A percentile compares a stretch with the other conserved stretches of the same genome.
Conservation (phyloP, 495 filamentous ascomycete genomes). For the Neurospora sp. region DNA sequence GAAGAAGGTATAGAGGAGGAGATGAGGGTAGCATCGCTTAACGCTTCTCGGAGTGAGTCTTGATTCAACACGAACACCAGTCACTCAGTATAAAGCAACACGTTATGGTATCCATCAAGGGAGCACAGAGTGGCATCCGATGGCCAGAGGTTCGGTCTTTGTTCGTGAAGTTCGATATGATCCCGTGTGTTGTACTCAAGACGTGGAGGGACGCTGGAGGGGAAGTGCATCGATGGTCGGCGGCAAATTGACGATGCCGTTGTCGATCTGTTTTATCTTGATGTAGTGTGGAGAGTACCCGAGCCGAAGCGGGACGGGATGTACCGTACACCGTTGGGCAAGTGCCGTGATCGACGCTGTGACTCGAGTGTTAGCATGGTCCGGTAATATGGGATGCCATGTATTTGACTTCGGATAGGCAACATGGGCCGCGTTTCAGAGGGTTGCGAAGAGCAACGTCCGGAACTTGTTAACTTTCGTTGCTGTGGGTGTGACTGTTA, state of each 20-base stretch:
- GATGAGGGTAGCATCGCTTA: not conserved
- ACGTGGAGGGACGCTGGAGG: not conserved
- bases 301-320: not conserved
- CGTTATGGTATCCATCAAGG: not conserved
- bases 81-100: not conserved
- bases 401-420: not conserved
- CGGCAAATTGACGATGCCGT: not conserved
- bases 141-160: not conserved
- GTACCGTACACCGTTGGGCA: not conserved
- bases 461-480: not conserved
- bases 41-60: not conserved
- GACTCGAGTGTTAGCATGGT: not conserved
- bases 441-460: not conserved
- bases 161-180: not conserved
- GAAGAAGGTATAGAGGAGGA: not conserved
- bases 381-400: not conserved
- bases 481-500: not conserved
- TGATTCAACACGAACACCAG: not conserved
- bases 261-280: not conserved
- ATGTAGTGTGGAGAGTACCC: not conserved
- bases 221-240: not conserved
- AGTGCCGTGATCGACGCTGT: not conserved
- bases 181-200: not conserved
- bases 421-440: not conserved
- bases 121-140: not conserved